Conservation (phyloP, 768 basidiomycete genomes). For the Kwoniella mangroviensis region DNA sequence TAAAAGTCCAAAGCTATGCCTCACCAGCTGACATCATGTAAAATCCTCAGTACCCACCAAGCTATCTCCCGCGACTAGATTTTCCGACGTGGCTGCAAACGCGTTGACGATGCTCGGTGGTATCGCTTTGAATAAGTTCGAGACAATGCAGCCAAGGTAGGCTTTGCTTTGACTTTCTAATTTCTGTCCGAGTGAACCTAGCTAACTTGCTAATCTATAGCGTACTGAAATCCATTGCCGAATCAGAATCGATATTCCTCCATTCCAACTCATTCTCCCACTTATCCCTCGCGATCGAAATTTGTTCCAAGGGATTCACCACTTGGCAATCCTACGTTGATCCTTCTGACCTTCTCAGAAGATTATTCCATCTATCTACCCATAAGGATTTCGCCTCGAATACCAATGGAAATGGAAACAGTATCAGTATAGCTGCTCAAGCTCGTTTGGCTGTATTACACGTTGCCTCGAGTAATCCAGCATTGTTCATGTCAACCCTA, state of each 20-base stretch:
- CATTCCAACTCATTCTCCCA: slow-evolving; percentile 68
- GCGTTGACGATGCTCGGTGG: slow-evolving; percentile 82
- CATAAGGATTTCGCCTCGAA: slow-evolving; percentile 35
- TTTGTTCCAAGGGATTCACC: slow-evolving; percentile 87
- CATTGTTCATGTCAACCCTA: slow-evolving; percentile 91
- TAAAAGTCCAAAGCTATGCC: not conserved
- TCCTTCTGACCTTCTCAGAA: slow-evolving; percentile 81
- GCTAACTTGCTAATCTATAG: slow-evolving; percentile 58
- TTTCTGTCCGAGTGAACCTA: not conserved
- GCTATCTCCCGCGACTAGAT: slow-evolving; percentile 70
- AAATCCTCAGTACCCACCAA: slow-evolving; percentile 17
- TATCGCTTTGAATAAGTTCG: slow-evolving; percentile 79
- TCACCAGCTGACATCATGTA: not conserved
- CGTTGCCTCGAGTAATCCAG: slow-evolving; percentile 80
- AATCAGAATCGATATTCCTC: slow-evolving; percentile 77
- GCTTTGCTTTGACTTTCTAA: slow-evolving; percentile 22
- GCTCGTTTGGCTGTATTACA: slow-evolving; percentile 82
- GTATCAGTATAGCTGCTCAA: slow-evolving; percentile 72
- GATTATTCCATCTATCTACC: slow-evolving; percentile 80
- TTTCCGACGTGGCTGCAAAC: slow-evolving; percentile 66
- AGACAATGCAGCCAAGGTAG: slow-evolving; percentile 73
- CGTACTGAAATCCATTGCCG: slow-evolving; percentile 78
- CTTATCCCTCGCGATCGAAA: slow-evolving; percentile 78
- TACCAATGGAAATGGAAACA: slow-evolving; percentile 46
- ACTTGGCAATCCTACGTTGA: slow-evolving; percentile 95